Evolutionary conservation across 257 asterid genomes (phyloP), one percentile per base, ranked within the genome.

Genomic region (Pogostemon cablin): DNA sequence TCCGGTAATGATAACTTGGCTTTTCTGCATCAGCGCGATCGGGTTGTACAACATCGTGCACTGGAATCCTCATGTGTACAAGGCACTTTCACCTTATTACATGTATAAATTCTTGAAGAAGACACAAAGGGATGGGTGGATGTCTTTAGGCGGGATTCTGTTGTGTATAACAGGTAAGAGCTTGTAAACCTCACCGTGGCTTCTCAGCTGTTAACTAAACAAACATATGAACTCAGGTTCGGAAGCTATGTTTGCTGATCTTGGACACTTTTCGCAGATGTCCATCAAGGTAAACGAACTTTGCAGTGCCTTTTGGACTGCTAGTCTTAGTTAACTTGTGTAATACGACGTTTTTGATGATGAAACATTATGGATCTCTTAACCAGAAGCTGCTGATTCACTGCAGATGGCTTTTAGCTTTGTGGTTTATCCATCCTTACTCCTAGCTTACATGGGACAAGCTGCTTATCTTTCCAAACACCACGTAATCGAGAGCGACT

Each of bases 391-490:
- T 70, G 41, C 75, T 7, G 37, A 4, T 15, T 9, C 8, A 2
- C n/a, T 81, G 84, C 87, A 93, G 97, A 82, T 93, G 38, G 98
- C 97, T 9, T 93, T 93, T 81, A 90, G 93, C 77, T 88, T 78
- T 40, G 87, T 87, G 75, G 97, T 93, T 15, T 93, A 93, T 70
- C 98, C 98, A 7, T 88, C 98, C 6, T 74, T 93, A 75, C 88
- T 90, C 84, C 97, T 93, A 5, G 98, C 98, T 53, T 93, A 93
- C 60, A 93, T 93, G 97, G 98, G 98, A 75, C 98, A 93, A 90
- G 98, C 98, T 44, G 98, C 98, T 12, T 93, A 93, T 80, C 96
- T 93, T 59, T 93, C 97, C 73, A 86, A 78, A 80, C 98, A 93
- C 73, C 98, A 93, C 77, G 47, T 81, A 50, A 80, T 81, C 11